Conservation (phyloP, 2,329 filamentous ascomycete genomes). For the Nigrospora osmanthi region DNA sequence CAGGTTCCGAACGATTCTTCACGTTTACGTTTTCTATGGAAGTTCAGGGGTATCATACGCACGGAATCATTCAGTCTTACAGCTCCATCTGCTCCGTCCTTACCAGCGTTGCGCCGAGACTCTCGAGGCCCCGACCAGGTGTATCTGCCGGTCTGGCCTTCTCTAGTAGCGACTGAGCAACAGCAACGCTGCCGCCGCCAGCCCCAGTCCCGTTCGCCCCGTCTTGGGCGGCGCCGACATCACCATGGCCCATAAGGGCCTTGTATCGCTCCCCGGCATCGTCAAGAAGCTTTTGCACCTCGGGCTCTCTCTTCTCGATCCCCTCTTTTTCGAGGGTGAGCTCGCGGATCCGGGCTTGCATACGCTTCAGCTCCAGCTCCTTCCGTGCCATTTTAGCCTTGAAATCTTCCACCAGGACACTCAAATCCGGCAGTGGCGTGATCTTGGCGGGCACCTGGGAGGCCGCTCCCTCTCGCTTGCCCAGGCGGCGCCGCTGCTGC, state of each 20-base stretch:
- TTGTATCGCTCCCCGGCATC: conserved; percentile 67
- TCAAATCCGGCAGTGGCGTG: conserved; percentile 67
- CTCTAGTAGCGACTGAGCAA: conserved; percentile 11
- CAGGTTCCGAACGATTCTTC: neutral
- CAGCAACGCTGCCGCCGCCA: conserved; percentile 7
- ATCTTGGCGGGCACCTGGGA: conserved; percentile 63
- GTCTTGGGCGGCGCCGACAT: neutral
- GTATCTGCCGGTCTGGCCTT: conserved; percentile 4
- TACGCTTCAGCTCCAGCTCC: conserved; percentile 41
- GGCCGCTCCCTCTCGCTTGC: conserved; percentile 26
- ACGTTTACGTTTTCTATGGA: neutral
- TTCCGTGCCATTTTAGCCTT: conserved; percentile 54
- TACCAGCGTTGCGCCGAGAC: conserved; percentile 35
- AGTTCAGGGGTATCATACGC: conserved; percentile 1
- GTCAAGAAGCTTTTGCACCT: conserved; percentile 74
- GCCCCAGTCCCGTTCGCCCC: neutral
- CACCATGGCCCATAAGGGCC: conserved; percentile 3
- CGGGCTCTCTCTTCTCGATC: conserved; percentile 61
- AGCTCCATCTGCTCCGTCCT: conserved; percentile 21
- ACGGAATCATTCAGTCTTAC: conserved; percentile 1
- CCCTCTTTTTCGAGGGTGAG: conserved; percentile 53
- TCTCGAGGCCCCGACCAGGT: conserved; percentile 33
- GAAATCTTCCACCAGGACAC: conserved; percentile 59
- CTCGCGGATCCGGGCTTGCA: conserved; percentile 48
- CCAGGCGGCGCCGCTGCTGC: conserved; percentile 27